Evolutionary conservation across 441 rosid species (phyloP).

Genomic region (Euphorbia schlechtendalii): DNA sequence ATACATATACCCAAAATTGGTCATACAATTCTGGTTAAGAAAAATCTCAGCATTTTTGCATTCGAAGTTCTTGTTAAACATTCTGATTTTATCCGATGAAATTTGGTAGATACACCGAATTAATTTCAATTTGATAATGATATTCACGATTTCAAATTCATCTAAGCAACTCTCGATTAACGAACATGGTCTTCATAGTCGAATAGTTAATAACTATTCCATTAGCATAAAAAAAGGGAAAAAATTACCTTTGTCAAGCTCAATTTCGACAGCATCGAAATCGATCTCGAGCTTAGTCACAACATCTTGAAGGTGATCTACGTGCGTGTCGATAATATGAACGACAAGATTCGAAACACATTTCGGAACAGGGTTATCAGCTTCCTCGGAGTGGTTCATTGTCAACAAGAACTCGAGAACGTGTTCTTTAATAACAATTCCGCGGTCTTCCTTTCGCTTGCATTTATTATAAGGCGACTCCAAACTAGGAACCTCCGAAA

Average conservation of each 20-base stretch:
- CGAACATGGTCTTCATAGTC: not conserved
- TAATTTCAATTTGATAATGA: too few relatives aligned
- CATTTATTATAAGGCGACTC: slow-evolving; percentile 47
- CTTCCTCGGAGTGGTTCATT: slow-evolving; percentile 98
- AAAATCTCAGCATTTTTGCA: too few relatives aligned
- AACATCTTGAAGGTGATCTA: slow-evolving; percentile 88
- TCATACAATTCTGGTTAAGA: too few relatives aligned
- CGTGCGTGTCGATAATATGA: slow-evolving; percentile 78
- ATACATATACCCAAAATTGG: too few relatives aligned
- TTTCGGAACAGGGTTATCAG: slow-evolving; percentile 86
- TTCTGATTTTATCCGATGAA: too few relatives aligned
- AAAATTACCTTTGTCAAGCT: slow-evolving; percentile 70
- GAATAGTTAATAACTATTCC: not conserved
- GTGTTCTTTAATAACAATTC: slow-evolving; percentile 80
- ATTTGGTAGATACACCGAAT: too few relatives aligned
- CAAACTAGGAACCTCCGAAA: slow-evolving; percentile 81
- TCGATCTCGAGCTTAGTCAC: slow-evolving; percentile 87
- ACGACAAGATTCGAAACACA: slow-evolving; percentile 83
- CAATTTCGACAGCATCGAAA: slow-evolving; percentile 75
- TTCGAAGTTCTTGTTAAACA: too few relatives aligned
- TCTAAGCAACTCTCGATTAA: too few relatives aligned
- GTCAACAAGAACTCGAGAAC: slow-evolving; percentile 88
- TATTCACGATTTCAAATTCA: too few relatives aligned
- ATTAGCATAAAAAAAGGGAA: not conserved
- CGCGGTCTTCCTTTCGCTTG: slow-evolving; percentile 49